Percentiles rank a stretch among this genome's conserved stretches.
phyloP scores from a whole-genome alignment of 176 grass and related monocot genomes.

The Phoenix dactylifera region DNA sequence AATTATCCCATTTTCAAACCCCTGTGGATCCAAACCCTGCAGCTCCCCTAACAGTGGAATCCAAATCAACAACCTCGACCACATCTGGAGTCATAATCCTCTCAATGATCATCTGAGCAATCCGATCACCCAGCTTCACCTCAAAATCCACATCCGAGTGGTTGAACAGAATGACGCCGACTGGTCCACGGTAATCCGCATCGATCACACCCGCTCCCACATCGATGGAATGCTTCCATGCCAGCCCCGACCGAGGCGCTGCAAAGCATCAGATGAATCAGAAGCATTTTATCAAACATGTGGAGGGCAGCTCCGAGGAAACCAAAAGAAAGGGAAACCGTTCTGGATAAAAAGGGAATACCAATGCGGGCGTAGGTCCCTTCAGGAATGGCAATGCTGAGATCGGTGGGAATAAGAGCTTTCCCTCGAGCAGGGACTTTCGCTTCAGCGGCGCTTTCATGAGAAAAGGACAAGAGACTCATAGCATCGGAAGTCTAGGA shows the following conservation, averaged over 20 bases:
- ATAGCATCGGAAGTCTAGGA: no score
- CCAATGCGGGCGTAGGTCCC: slow-evolving; percentile 89
- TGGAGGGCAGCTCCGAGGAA: neutral
- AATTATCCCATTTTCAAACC: slow-evolving; percentile 22
- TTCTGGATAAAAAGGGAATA: slow-evolving; percentile 9
- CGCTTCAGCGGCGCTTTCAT: slow-evolving; percentile 32
- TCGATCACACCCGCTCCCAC: slow-evolving; percentile 86
- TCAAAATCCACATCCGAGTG: slow-evolving; percentile 63
- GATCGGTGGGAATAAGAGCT: slow-evolving; percentile 58
- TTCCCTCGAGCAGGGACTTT: slow-evolving; percentile 76
- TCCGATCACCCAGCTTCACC: slow-evolving; percentile 54
- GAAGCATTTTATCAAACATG: slow-evolving; percentile 24
- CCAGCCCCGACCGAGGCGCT: slow-evolving; percentile 69
- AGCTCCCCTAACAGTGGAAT: slow-evolving; percentile 58
- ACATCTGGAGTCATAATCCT: slow-evolving; percentile 57
- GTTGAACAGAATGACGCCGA: slow-evolving; percentile 89
- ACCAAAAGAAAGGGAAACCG: no score
- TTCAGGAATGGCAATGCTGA: slow-evolving; percentile 72
- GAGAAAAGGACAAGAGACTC: neutral
- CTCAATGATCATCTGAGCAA: slow-evolving; percentile 72
- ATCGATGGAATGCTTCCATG: slow-evolving; percentile 80
- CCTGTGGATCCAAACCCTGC: slow-evolving; percentile 85
- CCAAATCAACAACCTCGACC: slow-evolving; percentile 67
- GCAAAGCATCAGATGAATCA: neutral
- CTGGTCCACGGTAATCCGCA: slow-evolving; percentile 68